Conservation (phyloP, 305 asterid species). For the Petunia hybrid region DNA sequence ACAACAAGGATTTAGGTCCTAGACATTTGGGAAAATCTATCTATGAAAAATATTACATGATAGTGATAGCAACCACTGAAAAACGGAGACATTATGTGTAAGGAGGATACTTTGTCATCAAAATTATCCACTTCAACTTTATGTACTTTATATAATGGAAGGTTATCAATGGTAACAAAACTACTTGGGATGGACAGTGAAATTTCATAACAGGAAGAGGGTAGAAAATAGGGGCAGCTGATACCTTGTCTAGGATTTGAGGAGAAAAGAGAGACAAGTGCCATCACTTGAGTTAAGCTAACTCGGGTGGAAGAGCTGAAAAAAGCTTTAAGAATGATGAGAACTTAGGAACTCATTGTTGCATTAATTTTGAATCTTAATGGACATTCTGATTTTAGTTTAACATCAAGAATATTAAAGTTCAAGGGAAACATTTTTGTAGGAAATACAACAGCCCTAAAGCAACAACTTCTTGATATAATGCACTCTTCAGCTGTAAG, state of each 20-base stretch:
- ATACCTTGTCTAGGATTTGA: neutral
- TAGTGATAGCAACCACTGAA: neutral
- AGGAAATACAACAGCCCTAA: neutral
- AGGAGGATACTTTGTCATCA: neutral
- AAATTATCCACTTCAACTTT: neutral
- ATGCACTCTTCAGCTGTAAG: neutral
- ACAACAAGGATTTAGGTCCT: neutral
- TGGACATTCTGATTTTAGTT: neutral
- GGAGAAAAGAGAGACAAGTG: neutral
- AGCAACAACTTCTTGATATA: neutral
- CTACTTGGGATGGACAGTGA: neutral
- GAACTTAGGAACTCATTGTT: neutral
- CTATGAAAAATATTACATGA: too few species aligned
- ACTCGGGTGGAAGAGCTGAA: neutral
- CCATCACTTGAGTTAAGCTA: neutral
- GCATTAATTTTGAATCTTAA: neutral
- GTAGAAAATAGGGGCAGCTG: neutral
- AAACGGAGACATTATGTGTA: neutral
- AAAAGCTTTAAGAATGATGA: neutral
- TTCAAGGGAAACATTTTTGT: neutral
- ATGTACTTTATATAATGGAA: neutral
- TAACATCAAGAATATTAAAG: neutral
- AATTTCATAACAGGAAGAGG: neutral
- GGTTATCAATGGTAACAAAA: neutral
- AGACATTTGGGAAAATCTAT: too few species aligned